Conservation (phyloP, 1,139 yeast species). For the Debaryomycetaceae sp. region DNA sequence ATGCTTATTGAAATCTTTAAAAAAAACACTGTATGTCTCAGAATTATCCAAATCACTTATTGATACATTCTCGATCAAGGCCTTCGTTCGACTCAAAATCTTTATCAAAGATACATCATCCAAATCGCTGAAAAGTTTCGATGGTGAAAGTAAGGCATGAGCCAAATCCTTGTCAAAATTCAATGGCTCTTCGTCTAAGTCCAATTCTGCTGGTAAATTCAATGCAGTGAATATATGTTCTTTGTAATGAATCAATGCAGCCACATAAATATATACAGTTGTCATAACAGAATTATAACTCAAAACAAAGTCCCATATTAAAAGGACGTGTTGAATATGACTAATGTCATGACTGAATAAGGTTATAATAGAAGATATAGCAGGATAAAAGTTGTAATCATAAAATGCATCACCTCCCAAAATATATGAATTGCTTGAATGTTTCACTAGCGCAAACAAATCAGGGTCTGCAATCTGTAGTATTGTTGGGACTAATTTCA, state of each 20-base stretch:
- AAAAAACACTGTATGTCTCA: conserved; percentile 35
- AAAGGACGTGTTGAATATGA: conserved; percentile 46
- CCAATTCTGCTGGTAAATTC: conserved; percentile 9
- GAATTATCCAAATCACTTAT: conserved; percentile 21
- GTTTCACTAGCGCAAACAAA: conserved; percentile 48
- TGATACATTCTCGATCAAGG: conserved; percentile 28
- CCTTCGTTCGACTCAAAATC: conserved; percentile 34
- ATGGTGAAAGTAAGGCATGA: conserved; percentile 40
- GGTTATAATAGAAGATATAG: conserved; percentile 75
- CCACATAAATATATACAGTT: conserved; percentile 54
- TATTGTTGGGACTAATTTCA: conserved; percentile 62
- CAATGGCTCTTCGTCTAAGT: conserved; percentile 11
- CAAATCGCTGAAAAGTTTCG: conserved; percentile 24
- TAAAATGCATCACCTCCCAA: conserved; percentile 28
- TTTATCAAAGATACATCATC: conserved; percentile 31
- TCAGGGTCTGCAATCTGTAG: conserved; percentile 48
- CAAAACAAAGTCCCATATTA: conserved; percentile 62
- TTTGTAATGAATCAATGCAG: conserved; percentile 45
- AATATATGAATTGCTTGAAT: conserved; percentile 28
- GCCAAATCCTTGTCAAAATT: conserved; percentile 41
- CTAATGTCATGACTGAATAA: conserved; percentile 72
- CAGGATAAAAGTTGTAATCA: conserved; percentile 51
- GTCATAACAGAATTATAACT: conserved; percentile 44
- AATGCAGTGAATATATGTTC: conserved; percentile 33
- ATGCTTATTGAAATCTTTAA: conserved; percentile 24